Evolutionary conservation across 257 asterid genomes (phyloP).

Genomic region (Fraxinus excelsior): DNA sequence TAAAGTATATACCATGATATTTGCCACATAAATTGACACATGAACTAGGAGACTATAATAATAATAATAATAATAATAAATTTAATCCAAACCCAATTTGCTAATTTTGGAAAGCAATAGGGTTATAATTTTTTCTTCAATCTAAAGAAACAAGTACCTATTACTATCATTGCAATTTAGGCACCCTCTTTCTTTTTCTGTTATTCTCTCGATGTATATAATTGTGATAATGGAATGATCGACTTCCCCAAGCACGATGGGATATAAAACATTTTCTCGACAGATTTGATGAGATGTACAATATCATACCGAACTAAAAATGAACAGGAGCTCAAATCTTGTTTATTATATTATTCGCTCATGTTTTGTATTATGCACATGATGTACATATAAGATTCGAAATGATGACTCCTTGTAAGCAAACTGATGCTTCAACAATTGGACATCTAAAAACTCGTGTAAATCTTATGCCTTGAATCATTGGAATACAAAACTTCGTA

Average conservation of each 20-base stretch:
- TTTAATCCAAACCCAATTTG: slow-evolving; percentile 28
- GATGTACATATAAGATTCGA: not conserved
- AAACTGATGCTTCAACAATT: not conserved
- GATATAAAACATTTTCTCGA: not conserved
- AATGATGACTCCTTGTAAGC: not conserved
- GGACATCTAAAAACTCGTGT: not conserved
- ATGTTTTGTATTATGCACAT: not conserved
- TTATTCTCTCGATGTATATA: not conserved
- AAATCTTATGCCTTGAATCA: not conserved
- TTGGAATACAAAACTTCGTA: not conserved
- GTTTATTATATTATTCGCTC: not conserved
- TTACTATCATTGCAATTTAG: slow-evolving; percentile 32
- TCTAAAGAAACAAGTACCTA: slow-evolving; percentile 44
- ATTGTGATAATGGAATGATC: not conserved
- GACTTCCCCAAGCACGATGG: not conserved
- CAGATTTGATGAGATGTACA: no score
- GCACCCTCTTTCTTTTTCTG: not conserved
- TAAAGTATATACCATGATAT: not conserved
- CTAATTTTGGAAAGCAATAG: slow-evolving; percentile 31
- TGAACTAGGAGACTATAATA: slow-evolving; percentile 27
- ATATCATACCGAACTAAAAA: no score
- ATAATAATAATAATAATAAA: not conserved
- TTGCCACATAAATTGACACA: slow-evolving; percentile 23
- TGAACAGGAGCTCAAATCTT: not conserved
- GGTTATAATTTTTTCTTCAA: slow-evolving; percentile 59